Base-by-base conservation (phyloP, 1,284 basidiomycete genomes). In the Cryptococcus hybrid region DNA sequence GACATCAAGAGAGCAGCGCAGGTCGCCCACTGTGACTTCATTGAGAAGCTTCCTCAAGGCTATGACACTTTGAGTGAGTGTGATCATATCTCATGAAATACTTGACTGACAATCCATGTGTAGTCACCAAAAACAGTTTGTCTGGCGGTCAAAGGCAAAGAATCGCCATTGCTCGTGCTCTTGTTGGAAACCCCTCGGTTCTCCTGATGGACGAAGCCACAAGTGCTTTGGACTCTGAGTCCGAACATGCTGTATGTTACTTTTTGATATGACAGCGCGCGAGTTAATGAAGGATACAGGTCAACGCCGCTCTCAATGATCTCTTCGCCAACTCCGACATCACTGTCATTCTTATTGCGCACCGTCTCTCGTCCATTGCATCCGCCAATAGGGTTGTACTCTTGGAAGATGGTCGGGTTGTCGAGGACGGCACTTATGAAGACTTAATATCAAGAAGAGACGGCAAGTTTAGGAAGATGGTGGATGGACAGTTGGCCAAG, bases 61-160 rank as follows among this genome's bases (percentile, higher is more conserved):
- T 78, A 58, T 50, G 87, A 90, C 62, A 90, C 89, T 0, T 80
- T 84, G 60, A 86, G 86, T 87, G 61, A 61, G 83, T 73, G 13
- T n/a, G 34, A 30, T n/a, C 48, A 4, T 36, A 38, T 18, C 11
- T 3, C 13, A 0, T 50, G 11, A 18, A 3, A 7, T 3, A 37
- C 34, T 36, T 39, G 11, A 8, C 15, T 30, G 34, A 34, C 50
- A 9, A 18, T 15, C 18, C 12, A 5, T 18, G 12, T n/a, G 18
- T 42, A 58, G 66, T 78, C 61, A 75, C 68, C 53, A 78, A 77
- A 62, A 66, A 70, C n/a, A 69, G 66, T 57, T 61, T 78, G 39
- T 75, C 72, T 11, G 80, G 80, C 8, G 81, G 80, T 34, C 81
- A 82, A 61, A 64, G 79, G 40, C 81, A 82, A 64, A 67, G 80